phyloP scores from a whole-genome alignment of 208 protist species.

The Tritrichomonas foetus region DNA sequence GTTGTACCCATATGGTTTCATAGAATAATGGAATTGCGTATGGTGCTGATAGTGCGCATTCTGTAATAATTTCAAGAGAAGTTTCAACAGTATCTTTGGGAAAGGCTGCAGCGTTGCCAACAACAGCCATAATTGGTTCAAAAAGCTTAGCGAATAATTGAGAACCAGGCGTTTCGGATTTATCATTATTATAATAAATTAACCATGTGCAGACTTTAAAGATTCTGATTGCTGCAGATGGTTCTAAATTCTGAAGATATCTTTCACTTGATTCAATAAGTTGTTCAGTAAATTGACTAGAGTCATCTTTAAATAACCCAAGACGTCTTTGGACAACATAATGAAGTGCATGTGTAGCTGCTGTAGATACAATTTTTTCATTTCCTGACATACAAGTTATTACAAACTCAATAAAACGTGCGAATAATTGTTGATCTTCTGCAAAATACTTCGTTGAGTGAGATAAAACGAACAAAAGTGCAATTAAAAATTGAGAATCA shows the following conservation, averaged over 20 bases:
- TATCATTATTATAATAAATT: neutral
- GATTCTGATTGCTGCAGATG: neutral
- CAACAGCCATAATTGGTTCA: neutral
- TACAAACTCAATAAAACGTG: too few species aligned
- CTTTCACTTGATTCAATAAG: neutral
- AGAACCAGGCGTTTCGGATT: neutral
- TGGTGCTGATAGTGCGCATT: neutral
- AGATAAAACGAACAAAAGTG: too few species aligned
- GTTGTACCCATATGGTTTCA: neutral
- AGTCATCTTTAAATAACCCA: neutral
- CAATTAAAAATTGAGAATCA: too few species aligned
- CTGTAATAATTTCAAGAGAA: neutral
- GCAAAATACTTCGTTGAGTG: too few species aligned
- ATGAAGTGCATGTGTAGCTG: too few species aligned
- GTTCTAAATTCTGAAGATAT: neutral
- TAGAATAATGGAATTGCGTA: neutral
- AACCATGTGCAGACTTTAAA: neutral
- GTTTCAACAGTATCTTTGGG: neutral
- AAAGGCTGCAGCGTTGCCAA: neutral
- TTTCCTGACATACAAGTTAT: too few species aligned
- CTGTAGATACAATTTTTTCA: too few species aligned
- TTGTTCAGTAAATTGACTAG: neutral
- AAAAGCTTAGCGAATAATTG: neutral
- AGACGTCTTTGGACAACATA: too few species aligned
- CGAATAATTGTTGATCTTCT: too few species aligned